Evolutionary conservation across 2,329 filamentous ascomycete species (phyloP).

Genomic region (Neodidymelliopsis sp.): DNA sequence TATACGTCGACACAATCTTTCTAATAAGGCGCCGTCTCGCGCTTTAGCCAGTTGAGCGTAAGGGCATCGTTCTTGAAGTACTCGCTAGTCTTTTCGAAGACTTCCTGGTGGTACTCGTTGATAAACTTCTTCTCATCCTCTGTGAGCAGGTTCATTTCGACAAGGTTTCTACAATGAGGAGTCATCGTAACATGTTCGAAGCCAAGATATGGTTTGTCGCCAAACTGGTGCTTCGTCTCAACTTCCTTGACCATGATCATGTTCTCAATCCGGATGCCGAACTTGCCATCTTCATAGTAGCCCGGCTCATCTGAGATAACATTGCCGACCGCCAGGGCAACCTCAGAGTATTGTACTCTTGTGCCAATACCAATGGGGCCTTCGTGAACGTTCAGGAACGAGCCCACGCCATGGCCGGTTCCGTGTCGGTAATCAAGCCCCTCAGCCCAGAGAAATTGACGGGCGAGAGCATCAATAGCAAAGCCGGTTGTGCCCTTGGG

Average conservation of each 20-base stretch:
- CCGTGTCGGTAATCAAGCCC: conserved; percentile 96
- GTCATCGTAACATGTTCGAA: conserved; percentile 99
- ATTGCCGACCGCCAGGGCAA: conserved; percentile 87
- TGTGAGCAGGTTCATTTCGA: conserved; percentile 76
- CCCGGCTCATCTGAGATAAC: conserved; percentile 96
- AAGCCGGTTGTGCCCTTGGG: conserved; percentile 96
- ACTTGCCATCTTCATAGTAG: conserved; percentile 94
- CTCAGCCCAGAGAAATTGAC: conserved; percentile 91
- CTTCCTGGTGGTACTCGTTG: conserved; percentile 82
- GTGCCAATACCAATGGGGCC: conserved; percentile 97
- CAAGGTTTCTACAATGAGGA: conserved; percentile 88
- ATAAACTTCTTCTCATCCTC: conserved; percentile 82
- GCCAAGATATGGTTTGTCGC: conserved; percentile 90
- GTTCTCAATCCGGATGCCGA: conserved; percentile 96
- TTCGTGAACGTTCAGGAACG: conserved; percentile 95
- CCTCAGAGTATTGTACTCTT: conserved; percentile 87
- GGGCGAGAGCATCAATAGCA: conserved; percentile 84
- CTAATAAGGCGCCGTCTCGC: conserved; percentile 74
- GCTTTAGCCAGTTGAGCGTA: conserved; percentile 80
- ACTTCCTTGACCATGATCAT: conserved; percentile 89
- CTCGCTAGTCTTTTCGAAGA: conserved; percentile 79
- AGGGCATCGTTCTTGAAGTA: conserved; percentile 77
- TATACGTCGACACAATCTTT: not conserved
- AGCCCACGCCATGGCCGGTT: conserved; percentile 94
- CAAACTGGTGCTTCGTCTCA: conserved; percentile 86